phyloP scores from a whole-genome alignment of 1,139 yeast species.

The Kodamaea suecica region DNA sequence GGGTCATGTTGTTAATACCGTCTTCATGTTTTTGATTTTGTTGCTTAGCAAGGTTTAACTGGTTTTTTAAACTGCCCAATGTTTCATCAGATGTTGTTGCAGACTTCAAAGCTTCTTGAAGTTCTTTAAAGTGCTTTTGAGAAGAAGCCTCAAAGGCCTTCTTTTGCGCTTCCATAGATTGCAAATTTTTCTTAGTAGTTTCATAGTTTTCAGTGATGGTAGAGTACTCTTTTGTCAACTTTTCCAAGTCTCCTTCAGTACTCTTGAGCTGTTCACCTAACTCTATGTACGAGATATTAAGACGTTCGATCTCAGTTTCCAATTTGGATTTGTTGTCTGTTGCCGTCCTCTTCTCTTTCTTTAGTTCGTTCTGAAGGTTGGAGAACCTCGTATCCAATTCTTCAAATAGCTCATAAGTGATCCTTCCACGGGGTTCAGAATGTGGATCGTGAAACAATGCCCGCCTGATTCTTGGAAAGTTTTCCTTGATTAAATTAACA shows the following conservation, averaged over 20 bases:
- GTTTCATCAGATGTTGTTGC: slow-evolving; percentile 22
- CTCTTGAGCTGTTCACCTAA: slow-evolving; percentile 34
- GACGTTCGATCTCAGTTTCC: slow-evolving; percentile 23
- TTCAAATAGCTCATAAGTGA: slow-evolving; percentile 71
- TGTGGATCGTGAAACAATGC: slow-evolving; percentile 75
- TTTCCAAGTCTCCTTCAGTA: slow-evolving; percentile 32
- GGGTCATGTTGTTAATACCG: slow-evolving; percentile 87
- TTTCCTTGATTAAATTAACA: slow-evolving; percentile 65
- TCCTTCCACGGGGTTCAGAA: slow-evolving; percentile 61
- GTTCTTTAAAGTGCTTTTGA: slow-evolving; percentile 25
- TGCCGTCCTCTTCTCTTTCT: slow-evolving; percentile 25
- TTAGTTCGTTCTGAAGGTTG: slow-evolving; percentile 24
- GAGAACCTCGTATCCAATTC: slow-evolving; percentile 48
- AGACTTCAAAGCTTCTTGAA: slow-evolving; percentile 28
- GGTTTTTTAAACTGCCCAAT: slow-evolving; percentile 20
- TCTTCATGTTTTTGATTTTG: slow-evolving; percentile 73
- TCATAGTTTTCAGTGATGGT: slow-evolving; percentile 7
- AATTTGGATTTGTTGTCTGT: slow-evolving; percentile 21
- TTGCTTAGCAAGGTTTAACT: slow-evolving; percentile 28
- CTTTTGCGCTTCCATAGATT: slow-evolving; percentile 10
- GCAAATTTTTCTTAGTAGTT: slow-evolving; percentile 12
- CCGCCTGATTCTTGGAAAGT: slow-evolving; percentile 62
- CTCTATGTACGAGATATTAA: slow-evolving; percentile 23
- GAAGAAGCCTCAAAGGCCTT: slow-evolving; percentile 27
- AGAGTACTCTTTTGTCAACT: slow-evolving; percentile 19